Percentiles rank a stretch among this genome's conserved stretches.
phyloP scores from a whole-genome alignment of 2,329 filamentous ascomycete species.

The Phyllosticta citrichinensis region DNA sequence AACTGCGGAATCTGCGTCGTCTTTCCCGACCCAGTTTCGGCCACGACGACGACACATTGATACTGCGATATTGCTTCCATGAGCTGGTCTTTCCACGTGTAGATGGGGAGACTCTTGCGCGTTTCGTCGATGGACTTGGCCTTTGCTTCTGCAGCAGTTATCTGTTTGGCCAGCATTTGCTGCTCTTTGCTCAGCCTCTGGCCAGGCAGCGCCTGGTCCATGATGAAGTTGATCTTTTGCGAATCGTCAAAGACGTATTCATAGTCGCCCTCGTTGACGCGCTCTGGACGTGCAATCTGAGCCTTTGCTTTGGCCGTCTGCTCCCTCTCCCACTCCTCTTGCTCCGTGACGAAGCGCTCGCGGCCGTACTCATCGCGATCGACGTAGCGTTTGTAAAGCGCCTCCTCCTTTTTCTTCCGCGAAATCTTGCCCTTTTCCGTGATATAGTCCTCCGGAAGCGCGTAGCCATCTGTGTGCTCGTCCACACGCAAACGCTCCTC shows the following conservation, averaged over 20 bases:
- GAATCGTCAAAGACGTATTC: constrained; percentile 88
- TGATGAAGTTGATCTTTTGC: constrained; percentile 75
- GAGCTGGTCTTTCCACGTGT: constrained; percentile 75
- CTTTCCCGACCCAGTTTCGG: constrained; percentile 91
- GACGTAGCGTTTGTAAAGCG: constrained; percentile 81
- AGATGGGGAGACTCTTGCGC: constrained; percentile 81
- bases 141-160: constrained; percentile 82
- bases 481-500: constrained; percentile 82
- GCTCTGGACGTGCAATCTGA: constrained; percentile 66
- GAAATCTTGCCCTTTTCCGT: constrained; percentile 88
- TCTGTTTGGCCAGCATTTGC: constrained; percentile 63
- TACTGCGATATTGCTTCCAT: constrained; percentile 76
- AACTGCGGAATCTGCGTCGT: constrained; percentile 94
- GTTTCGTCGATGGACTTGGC: constrained; percentile 85
- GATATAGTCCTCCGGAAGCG: constrained; percentile 89
- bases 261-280: constrained; percentile 72
- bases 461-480: constrained; percentile 84
- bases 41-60: constrained; percentile 84
- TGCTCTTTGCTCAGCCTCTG: constrained; percentile 74
- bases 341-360: constrained; percentile 83
- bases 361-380: constrained; percentile 80
- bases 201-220: constrained; percentile 62
- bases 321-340: constrained; percentile 92
- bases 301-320: constrained; percentile 80
- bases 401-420: constrained; percentile 75